Evolutionary conservation across 208 protist species (phyloP).

Genomic region (Eutreptiella sp.): DNA sequence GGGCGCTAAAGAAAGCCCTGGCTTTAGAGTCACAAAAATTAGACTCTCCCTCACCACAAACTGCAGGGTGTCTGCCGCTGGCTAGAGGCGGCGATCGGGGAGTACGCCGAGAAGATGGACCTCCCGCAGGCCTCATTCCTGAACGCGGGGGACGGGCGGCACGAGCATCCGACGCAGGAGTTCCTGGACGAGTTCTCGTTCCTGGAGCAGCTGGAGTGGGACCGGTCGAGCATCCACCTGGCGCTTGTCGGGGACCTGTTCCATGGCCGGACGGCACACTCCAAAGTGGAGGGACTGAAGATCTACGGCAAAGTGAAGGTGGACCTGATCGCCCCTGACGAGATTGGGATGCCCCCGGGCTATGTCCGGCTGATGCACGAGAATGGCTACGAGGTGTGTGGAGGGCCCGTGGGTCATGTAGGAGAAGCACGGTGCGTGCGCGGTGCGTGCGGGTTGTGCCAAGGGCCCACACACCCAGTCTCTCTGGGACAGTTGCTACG

Average conservation of each 20-base stretch:
- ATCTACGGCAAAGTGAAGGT: conserved; percentile 11
- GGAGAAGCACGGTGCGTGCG: no score
- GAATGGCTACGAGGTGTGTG: conserved; percentile 1
- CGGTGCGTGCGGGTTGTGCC: no score
- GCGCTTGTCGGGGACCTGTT: conserved; percentile 16
- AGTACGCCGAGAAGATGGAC: conserved; percentile 11
- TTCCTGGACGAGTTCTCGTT: conserved; percentile 25
- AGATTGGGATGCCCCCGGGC: conserved; percentile 5
- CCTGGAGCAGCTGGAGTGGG: conserved; percentile 13
- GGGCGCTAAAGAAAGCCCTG: no score
- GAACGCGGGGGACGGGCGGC: conserved; percentile 18
- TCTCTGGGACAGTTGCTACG: no score
- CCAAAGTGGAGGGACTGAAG: conserved; percentile 15
- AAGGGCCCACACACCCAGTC: no score
- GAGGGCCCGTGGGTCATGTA: no score
- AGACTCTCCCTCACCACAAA: no score
- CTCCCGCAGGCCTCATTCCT: conserved; percentile 12
- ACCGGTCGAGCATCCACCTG: conserved; percentile 13
- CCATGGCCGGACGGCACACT: conserved; percentile 18
- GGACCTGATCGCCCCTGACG: conserved; percentile 10
- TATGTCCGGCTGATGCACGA: conserved; percentile 1
- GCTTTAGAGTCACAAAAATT: no score
- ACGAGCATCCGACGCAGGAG: conserved; percentile 26
- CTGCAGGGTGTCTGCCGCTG: conserved; percentile 17
- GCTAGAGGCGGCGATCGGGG: not conserved